Evolutionary conservation across 2,329 filamentous ascomycete species (phyloP), one percentile per base, ranked within the genome.

Genomic region (Tolypocladium amazonense): DNA sequence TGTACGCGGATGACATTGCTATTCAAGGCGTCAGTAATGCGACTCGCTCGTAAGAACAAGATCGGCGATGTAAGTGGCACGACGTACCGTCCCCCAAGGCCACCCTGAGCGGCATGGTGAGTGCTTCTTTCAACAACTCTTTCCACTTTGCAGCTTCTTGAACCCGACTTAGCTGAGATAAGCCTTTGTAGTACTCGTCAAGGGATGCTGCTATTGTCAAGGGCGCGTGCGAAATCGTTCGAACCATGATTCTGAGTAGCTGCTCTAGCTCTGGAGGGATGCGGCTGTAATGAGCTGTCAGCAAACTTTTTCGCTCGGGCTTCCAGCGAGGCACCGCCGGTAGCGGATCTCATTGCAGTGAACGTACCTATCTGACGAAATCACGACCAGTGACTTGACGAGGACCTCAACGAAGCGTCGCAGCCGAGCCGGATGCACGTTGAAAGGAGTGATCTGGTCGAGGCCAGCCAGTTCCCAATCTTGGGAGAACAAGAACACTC

Each of bases 401-500:
- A 80, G 63, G 20, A 76, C 68, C 20, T 62, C 64, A 12, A 71
- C 66, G 11, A 84, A 67, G 35, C 67, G 67, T 47, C 65, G 65
- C 37, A 77, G 61, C 47, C 75, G 68, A 30, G 70, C 66, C 0
- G 56, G 33, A 59, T 72, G 70, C 8, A 71, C 61, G 15, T 66
- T 61, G 3, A 64, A 65, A 1, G 72, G 70, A 25, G 69, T 65
- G 62, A 80, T 75, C 23, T 68, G 65, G 14, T 67, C 58, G 54
- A 77, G 71, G 30, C 71, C 67, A n/a, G 69, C 69, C 14, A 67
- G 66, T 11, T 71, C 65, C 52, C 80, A 68, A 62, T 82, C 79
- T n/a, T 67, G 65, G 45, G 76, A 72, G 60, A 86, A 78, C 33
- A 67, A 61, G 53, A 73, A 70, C 41, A 86, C 70, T 58, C 83